These are phyloP conservation scores for Narthecium ossifragum DNA, from an alignment of 106 monocot species.

Conservation along the genomic window DNA sequence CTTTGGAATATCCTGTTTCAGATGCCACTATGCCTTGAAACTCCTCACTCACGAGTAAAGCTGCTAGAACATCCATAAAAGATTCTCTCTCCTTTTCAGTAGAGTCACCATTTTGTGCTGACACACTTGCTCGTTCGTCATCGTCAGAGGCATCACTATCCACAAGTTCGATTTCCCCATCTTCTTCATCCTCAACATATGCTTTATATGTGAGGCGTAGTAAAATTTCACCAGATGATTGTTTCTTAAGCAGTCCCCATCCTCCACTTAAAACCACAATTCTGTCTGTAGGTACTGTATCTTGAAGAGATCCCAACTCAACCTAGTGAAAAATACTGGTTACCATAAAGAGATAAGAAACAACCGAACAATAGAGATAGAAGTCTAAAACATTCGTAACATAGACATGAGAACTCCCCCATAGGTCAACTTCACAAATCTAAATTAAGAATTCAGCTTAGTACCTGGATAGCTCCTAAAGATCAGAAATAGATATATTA, in stretches of 20 bases:
- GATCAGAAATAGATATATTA: too few species aligned
- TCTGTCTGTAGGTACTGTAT: constrained; percentile 73
- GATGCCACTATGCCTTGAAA: constrained; percentile 95
- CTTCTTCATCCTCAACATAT: constrained; percentile 80
- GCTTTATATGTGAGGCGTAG: constrained; percentile 78
- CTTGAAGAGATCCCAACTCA: constrained; percentile 64
- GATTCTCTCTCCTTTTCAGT: constrained; percentile 57
- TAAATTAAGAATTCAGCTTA: too few species aligned
- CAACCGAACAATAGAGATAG: too few species aligned
- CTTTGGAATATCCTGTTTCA: constrained; percentile 41
- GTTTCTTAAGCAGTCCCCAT: constrained; percentile 42
- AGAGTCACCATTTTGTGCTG: neutral
- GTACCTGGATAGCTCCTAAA: too few species aligned
- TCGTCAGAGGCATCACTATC: constrained; percentile 52
- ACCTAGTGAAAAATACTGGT: constrained; percentile 29
- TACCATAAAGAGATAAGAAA: constrained; percentile 1
- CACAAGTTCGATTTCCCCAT: constrained; percentile 31
- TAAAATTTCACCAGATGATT: constrained; percentile 48
- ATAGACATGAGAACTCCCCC: too few species aligned
- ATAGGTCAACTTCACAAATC: too few species aligned
- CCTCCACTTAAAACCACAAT: constrained; percentile 50
- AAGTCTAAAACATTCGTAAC: too few species aligned
- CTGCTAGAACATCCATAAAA: constrained; percentile 76
- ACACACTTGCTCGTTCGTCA: constrained; percentile 28
- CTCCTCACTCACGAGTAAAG: constrained; percentile 93